Conservation (phyloP, 306 rosid genomes). For the Ochetophila trinervis region DNA sequence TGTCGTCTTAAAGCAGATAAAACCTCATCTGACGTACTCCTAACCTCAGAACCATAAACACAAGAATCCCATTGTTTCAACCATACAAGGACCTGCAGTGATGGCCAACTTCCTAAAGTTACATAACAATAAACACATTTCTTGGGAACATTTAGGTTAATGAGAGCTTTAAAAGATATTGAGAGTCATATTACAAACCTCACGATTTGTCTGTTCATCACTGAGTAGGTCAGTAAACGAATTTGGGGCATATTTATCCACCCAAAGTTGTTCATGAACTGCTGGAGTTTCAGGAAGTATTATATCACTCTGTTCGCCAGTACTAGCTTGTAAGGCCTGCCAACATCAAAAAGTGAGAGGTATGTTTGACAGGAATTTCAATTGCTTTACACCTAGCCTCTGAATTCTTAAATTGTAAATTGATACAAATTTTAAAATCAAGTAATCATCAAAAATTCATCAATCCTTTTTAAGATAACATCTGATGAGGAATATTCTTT, state of each 20-base stretch:
- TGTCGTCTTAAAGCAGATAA: constrained; percentile 84
- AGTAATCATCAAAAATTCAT: no score
- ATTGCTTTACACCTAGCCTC: constrained; percentile 11
- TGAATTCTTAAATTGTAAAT: not conserved
- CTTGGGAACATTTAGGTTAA: constrained; percentile 12
- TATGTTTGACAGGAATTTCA: constrained; percentile 6
- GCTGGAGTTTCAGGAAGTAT: constrained; percentile 49
- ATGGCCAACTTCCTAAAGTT: constrained; percentile 14
- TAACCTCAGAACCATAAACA: constrained; percentile 87
- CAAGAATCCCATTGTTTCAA: constrained; percentile 89
- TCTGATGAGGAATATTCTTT: no score
- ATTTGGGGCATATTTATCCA: constrained; percentile 87
- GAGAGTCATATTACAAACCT: constrained; percentile 42
- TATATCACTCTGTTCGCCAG: constrained; percentile 42
- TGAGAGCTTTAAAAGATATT: constrained; percentile 7
- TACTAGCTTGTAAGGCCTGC: constrained; percentile 68
- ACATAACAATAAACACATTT: constrained; percentile 9
- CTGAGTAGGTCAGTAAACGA: constrained; percentile 95
- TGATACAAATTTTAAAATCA: not conserved
- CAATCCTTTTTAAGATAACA: no score
- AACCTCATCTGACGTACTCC: constrained; percentile 79
- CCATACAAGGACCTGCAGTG: constrained; percentile 82
- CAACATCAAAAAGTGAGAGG: constrained; percentile 23
- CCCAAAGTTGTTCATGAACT: constrained; percentile 77
- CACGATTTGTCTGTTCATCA: constrained; percentile 95